Evolutionary conservation across 192 early-diverging fungal genomes (phyloP).

Genomic region (Rhizoclosmatium globosum): DNA sequence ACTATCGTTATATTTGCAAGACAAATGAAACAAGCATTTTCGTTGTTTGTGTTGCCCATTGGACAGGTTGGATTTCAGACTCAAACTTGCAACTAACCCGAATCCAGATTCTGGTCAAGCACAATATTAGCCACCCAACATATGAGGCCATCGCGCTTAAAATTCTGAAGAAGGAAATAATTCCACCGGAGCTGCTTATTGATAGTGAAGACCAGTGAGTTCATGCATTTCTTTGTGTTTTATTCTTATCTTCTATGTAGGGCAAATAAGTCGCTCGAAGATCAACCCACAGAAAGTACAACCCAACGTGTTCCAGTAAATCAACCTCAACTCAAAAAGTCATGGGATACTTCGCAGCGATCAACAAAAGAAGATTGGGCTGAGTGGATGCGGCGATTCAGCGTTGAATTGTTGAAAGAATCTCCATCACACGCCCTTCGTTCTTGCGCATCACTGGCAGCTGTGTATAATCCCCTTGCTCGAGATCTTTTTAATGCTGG

Average conservation of each 20-base stretch:
- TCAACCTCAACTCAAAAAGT: slow-evolving; percentile 81
- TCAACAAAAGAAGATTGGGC: slow-evolving; percentile 93
- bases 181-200: slow-evolving; percentile 72
- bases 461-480: slow-evolving; percentile 80
- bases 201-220: slow-evolving; percentile 52
- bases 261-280: slow-evolving; percentile 33
- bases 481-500: slow-evolving; percentile 94
- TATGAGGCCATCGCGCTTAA: slow-evolving; percentile 83
- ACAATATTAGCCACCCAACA: slow-evolving; percentile 70
- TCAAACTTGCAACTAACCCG: background rate
- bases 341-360: slow-evolving; percentile 88
- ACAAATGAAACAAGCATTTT: slow-evolving; percentile 86
- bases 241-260: slow-evolving; percentile 39
- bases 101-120: slow-evolving; percentile 58
- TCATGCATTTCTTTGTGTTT: slow-evolving; percentile 20
- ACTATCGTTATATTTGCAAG: slow-evolving; percentile 80
- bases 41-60: slow-evolving; percentile 88
- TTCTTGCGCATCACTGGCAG: slow-evolving; percentile 86
- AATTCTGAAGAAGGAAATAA: slow-evolving; percentile 77
- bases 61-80: slow-evolving; percentile 63
- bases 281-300: slow-evolving; percentile 47
- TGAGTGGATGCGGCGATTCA: slow-evolving; percentile 92
- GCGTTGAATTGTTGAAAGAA: slow-evolving; percentile 91
- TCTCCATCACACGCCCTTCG: slow-evolving; percentile 96
- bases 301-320: slow-evolving; percentile 85